Conservation (phyloP, 805 yeast genomes). For the Saccharomycopsis microspora region DNA sequence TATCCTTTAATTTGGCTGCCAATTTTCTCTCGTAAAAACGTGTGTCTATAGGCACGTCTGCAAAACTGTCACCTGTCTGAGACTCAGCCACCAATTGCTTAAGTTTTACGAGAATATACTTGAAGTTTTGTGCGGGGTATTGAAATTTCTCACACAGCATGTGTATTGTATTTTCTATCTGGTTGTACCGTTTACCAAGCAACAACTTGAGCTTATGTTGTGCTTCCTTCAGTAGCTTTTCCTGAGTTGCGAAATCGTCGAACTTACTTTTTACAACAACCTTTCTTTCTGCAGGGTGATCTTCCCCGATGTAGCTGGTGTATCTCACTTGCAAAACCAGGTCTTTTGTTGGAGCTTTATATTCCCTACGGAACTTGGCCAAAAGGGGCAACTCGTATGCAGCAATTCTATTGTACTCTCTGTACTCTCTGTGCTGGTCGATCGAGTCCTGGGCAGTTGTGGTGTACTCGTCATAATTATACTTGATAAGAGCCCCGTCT, state of each 20-base stretch:
- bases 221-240: constrained; percentile 40
- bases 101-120: constrained; percentile 54
- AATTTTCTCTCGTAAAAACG: constrained; percentile 37
- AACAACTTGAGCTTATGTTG: constrained; percentile 68
- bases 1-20: constrained; percentile 28
- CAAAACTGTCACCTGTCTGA: constrained; percentile 50
- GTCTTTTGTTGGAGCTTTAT: constrained; percentile 33
- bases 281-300: constrained; percentile 55
- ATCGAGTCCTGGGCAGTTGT: constrained; percentile 61
- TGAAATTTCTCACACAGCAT: constrained; percentile 55
- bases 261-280: constrained; percentile 45
- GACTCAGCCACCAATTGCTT: constrained; percentile 52
- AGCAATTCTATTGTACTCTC: constrained; percentile 69
- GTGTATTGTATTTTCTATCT: constrained; percentile 43
- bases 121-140: constrained; percentile 81
- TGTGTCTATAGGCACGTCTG: constrained; percentile 72
- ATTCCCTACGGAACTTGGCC: constrained; percentile 62
- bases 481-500: constrained; percentile 30
- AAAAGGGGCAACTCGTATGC: constrained; percentile 89
- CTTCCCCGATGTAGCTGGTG: constrained; percentile 64
- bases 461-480: constrained; percentile 55
- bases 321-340: constrained; percentile 58
- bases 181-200: constrained; percentile 69
- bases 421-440: constrained; percentile 60
- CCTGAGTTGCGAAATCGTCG: constrained; percentile 23